phyloP scores from a whole-genome alignment of 495 filamentous ascomycete genomes.

The Mycothermus thermophilus region DNA sequence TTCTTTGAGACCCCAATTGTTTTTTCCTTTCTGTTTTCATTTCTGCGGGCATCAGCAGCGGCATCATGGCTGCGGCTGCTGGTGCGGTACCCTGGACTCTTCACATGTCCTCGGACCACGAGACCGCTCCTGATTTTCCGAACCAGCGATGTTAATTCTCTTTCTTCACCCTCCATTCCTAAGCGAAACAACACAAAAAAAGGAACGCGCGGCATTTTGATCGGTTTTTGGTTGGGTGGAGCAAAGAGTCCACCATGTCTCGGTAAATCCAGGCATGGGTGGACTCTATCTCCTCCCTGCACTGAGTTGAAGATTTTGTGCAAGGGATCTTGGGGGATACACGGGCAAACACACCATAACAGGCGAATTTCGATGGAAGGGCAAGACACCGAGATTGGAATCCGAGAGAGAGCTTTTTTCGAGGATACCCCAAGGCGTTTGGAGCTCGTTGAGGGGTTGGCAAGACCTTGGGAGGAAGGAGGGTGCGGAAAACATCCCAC shows the following conservation, averaged over 20 bases:
- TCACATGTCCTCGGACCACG: constrained; percentile 7
- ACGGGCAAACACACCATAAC: not conserved
- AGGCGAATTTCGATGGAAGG: not conserved
- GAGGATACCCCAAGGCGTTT: constrained; percentile 1
- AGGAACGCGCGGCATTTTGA: not conserved
- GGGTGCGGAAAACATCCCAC: not conserved
- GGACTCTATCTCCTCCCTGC: not conserved
- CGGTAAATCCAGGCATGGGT: constrained; percentile 3
- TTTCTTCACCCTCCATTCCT: not conserved
- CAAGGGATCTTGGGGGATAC: too few relatives aligned
- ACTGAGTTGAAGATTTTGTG: not conserved
- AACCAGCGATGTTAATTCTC: constrained; percentile 17
- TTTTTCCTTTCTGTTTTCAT: constrained; percentile 8
- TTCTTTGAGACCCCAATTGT: too few relatives aligned
- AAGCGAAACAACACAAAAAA: constrained; percentile 7
- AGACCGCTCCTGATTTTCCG: constrained; percentile 13
- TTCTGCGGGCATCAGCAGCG: constrained; percentile 9
- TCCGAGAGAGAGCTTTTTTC: constrained; percentile 3
- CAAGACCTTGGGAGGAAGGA: constrained; percentile 2
- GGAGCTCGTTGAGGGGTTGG: not conserved
- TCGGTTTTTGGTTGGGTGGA: constrained; percentile 1
- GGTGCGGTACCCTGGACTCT: constrained; percentile 4
- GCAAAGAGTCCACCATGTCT: not conserved
- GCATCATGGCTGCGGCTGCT: constrained; percentile 5
- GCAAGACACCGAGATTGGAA: constrained; percentile 14